These are phyloP conservation scores for Cordyceps farinosa DNA, from an alignment of 2,329 filamentous ascomycete species.

Conservation along the genomic window DNA sequence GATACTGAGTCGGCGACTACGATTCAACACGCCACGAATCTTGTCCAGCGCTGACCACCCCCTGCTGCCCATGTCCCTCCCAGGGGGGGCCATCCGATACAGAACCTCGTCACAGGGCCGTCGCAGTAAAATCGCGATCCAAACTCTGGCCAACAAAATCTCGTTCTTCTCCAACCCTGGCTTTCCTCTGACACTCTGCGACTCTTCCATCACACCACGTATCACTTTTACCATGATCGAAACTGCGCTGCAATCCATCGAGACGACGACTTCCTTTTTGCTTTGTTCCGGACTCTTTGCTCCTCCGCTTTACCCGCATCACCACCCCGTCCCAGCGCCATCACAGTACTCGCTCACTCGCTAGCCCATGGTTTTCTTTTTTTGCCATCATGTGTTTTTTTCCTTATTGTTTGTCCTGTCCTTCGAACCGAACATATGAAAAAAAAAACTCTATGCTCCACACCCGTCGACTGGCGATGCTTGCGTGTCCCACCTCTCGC, in stretches of 20 bases:
- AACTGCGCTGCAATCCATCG: too few relatives aligned
- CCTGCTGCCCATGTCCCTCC: background rate
- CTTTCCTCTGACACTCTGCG: too few relatives aligned
- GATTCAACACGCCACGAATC: too few relatives aligned
- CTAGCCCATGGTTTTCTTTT: background rate
- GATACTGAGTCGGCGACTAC: too few relatives aligned
- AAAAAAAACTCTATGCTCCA: conserved; percentile 5
- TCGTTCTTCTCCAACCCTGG: too few relatives aligned
- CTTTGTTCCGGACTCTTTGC: too few relatives aligned
- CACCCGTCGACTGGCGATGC: background rate
- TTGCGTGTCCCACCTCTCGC: conserved; percentile 3
- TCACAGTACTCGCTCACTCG: background rate
- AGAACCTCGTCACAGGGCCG: conserved; percentile 1
- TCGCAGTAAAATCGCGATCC: background rate
- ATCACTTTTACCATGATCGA: too few relatives aligned
- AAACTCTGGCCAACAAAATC: background rate
- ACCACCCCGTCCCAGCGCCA: too few relatives aligned
- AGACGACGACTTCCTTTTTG: too few relatives aligned
- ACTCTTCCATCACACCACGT: too few relatives aligned
- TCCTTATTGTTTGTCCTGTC: background rate
- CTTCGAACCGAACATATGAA: background rate
- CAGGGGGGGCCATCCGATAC: background rate
- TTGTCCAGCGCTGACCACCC: background rate
- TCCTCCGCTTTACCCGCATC: too few relatives aligned
- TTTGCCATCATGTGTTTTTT: background rate